These are phyloP conservation scores for Petunia axillaris DNA, from an alignment of 257 asterid species.

Conservation along the genomic window DNA sequence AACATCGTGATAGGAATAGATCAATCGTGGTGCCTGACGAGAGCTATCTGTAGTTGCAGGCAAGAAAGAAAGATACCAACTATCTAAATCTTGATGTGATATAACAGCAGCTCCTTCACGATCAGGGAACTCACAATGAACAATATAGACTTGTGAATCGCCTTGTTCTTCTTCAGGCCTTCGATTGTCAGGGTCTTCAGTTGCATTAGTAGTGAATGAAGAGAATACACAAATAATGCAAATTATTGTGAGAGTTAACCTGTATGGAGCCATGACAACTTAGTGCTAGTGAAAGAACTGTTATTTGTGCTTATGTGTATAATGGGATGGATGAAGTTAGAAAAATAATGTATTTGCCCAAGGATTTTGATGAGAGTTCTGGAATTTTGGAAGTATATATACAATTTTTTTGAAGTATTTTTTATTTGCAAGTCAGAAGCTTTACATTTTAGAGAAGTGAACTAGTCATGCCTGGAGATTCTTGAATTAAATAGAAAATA, in stretches of 20 bases:
- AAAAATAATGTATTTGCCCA: not conserved
- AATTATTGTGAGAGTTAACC: not conserved
- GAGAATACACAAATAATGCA: not conserved
- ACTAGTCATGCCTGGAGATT: not conserved
- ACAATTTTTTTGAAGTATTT: not conserved
- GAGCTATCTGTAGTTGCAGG: slow-evolving; percentile 17
- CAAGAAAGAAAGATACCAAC: slow-evolving; percentile 42
- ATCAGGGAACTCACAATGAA: slow-evolving; percentile 34
- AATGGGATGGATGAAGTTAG: not conserved
- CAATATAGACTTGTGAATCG: slow-evolving; percentile 37
- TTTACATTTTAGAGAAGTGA: not conserved
- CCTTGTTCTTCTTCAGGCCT: not conserved
- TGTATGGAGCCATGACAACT: slow-evolving; percentile 12
- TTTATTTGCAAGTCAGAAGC: not conserved
- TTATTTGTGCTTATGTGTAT: not conserved
- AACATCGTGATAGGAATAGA: slow-evolving; percentile 30
- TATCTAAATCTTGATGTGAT: slow-evolving; percentile 25
- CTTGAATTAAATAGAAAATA: not conserved
- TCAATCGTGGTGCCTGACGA: slow-evolving; percentile 21
- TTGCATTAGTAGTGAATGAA: not conserved
- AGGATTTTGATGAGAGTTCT: not conserved
- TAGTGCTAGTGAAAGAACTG: not conserved
- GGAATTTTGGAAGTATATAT: not conserved
- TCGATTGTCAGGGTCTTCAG: slow-evolving; percentile 1
- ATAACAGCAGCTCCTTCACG: not conserved